Evolutionary conservation across 495 filamentous ascomycete genomes (phyloP).

Genomic region (Lasiosphaeria ovina): DNA sequence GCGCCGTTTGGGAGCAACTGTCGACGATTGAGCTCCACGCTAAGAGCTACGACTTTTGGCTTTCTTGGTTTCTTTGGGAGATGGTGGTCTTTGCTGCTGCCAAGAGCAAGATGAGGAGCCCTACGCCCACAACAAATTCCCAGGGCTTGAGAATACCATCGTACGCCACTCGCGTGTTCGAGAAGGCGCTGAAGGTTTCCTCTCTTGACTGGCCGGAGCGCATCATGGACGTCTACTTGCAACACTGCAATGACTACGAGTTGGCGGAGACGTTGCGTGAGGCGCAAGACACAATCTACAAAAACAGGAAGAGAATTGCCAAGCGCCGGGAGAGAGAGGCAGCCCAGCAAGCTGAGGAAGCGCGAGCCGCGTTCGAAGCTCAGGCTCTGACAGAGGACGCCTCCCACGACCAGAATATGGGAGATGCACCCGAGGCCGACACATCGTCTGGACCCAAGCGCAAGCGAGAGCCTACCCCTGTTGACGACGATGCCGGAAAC

Average conservation of each 20-base stretch:
- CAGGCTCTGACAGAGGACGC: conserved; percentile 20
- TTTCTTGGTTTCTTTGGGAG: conserved; percentile 87
- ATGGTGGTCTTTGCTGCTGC: conserved; percentile 56
- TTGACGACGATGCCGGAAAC: conserved; percentile 44
- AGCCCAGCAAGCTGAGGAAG: conserved; percentile 23
- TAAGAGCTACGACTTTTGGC: conserved; percentile 88
- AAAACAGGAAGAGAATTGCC: conserved; percentile 59
- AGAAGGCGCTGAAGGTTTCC: conserved; percentile 64
- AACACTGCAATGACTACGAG: conserved; percentile 87
- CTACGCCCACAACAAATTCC: conserved; percentile 39
- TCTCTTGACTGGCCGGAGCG: conserved; percentile 91
- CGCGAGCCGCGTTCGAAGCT: conserved; percentile 20
- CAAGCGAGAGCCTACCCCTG: conserved; percentile 58
- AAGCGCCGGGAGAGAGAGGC: conserved; percentile 64
- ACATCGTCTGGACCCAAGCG: conserved; percentile 56
- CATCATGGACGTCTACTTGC: conserved; percentile 74
- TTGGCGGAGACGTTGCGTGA: conserved; percentile 66
- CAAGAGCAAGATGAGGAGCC: conserved; percentile 41
- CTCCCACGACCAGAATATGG: conserved; percentile 27
- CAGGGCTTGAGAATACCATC: conserved; percentile 48
- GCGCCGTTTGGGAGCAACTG: conserved; percentile 72
- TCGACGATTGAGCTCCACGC: conserved; percentile 56
- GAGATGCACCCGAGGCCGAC: conserved; percentile 20
- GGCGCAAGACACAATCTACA: conserved; percentile 66
- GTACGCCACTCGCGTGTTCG: conserved; percentile 69